phyloP scores from a whole-genome alignment of 352 stramenopile genomes.

The Globisporangium canariense region DNA sequence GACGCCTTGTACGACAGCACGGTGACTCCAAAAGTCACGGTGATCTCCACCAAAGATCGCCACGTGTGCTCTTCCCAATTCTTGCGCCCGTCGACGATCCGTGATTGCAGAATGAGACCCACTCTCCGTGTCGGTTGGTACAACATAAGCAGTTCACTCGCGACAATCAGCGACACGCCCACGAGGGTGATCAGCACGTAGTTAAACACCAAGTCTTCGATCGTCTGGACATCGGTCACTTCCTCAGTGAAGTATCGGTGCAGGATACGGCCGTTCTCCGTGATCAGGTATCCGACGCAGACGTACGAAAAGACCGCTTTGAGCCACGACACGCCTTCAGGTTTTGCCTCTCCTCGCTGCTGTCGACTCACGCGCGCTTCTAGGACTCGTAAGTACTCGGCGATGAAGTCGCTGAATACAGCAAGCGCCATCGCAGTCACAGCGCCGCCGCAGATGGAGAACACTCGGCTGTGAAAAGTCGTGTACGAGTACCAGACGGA shows the following conservation, averaged over 20 bases:
- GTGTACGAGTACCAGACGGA: constrained; percentile 71
- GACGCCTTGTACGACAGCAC: constrained; percentile 54
- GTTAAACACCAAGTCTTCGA: constrained; percentile 65
- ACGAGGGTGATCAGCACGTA: constrained; percentile 75
- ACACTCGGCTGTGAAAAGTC: constrained; percentile 36
- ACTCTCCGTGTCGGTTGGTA: constrained; percentile 56
- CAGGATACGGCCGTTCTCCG: constrained; percentile 40
- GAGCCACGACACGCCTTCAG: constrained; percentile 55
- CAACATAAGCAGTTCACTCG: constrained; percentile 70
- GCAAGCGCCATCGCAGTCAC: constrained; percentile 38
- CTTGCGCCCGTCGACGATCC: constrained; percentile 60
- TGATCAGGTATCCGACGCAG: constrained; percentile 66
- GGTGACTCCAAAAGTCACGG: constrained; percentile 49
- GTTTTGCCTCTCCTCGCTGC: constrained; percentile 21
- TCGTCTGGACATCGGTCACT: constrained; percentile 27
- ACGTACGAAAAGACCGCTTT: constrained; percentile 65
- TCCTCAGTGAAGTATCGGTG: constrained; percentile 41
- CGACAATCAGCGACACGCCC: constrained; percentile 68
- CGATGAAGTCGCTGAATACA: constrained; percentile 50
- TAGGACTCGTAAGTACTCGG: constrained; percentile 50
- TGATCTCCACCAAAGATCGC: constrained; percentile 61
- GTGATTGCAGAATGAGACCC: constrained; percentile 62
- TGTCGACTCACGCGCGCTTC: constrained; percentile 40
- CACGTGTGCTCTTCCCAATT: constrained; percentile 64
- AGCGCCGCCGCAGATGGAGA: constrained; percentile 46